Evolutionary conservation across 208 protist species (phyloP), one percentile per base, ranked within the genome.

Genomic region (Trypanosoma scelopori): DNA sequence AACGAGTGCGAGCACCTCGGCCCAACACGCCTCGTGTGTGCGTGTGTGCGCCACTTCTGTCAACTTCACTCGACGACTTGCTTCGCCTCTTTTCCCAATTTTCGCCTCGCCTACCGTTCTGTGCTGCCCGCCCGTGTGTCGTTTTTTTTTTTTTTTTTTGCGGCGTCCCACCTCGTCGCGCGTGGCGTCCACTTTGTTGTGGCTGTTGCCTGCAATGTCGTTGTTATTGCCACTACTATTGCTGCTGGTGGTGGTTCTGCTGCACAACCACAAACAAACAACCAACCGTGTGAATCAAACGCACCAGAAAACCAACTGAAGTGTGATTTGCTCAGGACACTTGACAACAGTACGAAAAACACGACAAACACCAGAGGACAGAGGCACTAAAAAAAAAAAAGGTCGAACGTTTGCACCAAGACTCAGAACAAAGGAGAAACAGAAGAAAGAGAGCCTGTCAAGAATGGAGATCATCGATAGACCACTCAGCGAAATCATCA

Each of bases 401-500:
- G 42, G 25, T 55, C 23, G 9, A 35, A 0, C 30, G 11, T 27
- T 25, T 30, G 16, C 39, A 46, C 7, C 15, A 28, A 49, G 32
- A 61, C 16, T 20, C 6, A 62, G 39, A 62, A 37, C 5, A 62
- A 37, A 30, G 7, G 1, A 55, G 39, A 43, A 32, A 20, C 43
- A 48, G 22, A 7, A 55, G 39, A 43, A 32, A 20, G 46, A 48
- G 22, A 12, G 15, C 1, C 35, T 42, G 22, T 12, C 49, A 69
- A 53, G 12, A 39, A 93, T 95, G 90, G 87, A 95, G 66, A 90
- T 93, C 55, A 67, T 82, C 15, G 87, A 95, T 73, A 74, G 79
- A 48, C 79, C 90, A 22, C 87, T 95, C 18, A 78, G 76, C 42
- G 81, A 95, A 59, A 79, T 89, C 65, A 95, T 95, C 74, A 93